Evolutionary conservation across 805 yeast species (phyloP).

Genomic region (Metschnikowia lochheadii): DNA sequence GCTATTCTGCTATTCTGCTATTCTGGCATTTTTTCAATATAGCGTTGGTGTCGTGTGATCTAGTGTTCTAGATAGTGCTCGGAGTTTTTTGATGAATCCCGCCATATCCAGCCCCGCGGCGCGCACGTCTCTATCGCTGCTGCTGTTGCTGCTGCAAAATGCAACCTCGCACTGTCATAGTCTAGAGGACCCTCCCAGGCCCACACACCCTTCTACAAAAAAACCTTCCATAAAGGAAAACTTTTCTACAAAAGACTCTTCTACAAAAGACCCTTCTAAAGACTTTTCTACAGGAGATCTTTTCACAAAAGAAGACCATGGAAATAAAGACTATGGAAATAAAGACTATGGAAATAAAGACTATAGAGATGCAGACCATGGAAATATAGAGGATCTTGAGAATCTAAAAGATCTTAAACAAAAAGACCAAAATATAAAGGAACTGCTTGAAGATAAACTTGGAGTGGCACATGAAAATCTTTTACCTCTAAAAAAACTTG

Average conservation of each 20-base stretch:
- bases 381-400: too few species aligned
- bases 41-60: not conserved
- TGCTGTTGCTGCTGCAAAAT: not conserved
- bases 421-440: too few species aligned
- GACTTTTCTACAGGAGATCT: too few species aligned
- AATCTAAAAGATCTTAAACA: too few species aligned
- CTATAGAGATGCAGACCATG: too few species aligned
- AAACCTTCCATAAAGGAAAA: not conserved
- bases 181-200: not conserved
- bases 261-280: too few species aligned
- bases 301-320: too few species aligned
- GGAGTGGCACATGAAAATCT: constrained; percentile 43
- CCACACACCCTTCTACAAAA: not conserved
- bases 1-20: too few species aligned
- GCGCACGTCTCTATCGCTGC: not conserved
- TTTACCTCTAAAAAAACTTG: constrained; percentile 34
- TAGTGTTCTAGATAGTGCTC: not conserved
- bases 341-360: too few species aligned
- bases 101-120: not conserved
- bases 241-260: too few species aligned
- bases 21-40: too few species aligned
- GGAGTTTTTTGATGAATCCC: not conserved
- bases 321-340: too few species aligned
- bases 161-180: not conserved
- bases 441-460: constrained; percentile 22